Base-by-base conservation (phyloP, 176 grass and related monocot species). In the Ananas comosus region DNA sequence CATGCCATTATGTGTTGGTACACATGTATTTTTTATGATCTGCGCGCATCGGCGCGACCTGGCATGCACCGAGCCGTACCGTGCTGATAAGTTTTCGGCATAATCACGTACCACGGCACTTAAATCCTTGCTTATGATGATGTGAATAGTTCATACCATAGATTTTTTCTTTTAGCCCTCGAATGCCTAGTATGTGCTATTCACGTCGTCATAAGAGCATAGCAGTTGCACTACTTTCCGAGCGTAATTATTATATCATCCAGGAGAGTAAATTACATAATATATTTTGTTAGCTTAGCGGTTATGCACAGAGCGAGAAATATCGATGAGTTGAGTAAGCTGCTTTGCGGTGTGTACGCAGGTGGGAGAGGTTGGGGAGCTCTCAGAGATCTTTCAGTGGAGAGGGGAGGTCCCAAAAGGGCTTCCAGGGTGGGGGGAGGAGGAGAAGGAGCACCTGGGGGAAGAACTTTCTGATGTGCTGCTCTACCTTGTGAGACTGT, bases 361-460 rank as follows among this genome's bases (percentile, higher is more conserved):
- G 91, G 91, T 96, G 33, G 91, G 91, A 50, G 91, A 96, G 85
- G 78, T 96, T 5, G 91, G 91, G 50, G 91, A 96, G 69, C 83
- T 96, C 6, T 96, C 91, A 52, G 91, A 96, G 83, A 86, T 96
- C 64, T 96, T 96, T 68, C 91, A 96, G 72, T 96, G 91, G 91
- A 96, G 86, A 77, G 91, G 88, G 9, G 91, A 96, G 85, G 91
- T 96, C n/a, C 85, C 91, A 48, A 96, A 91, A 66, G 87, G 88
- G 51, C 75, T 96, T 3, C 88, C 88, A 8, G 91, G 69, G 13
- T 96, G 91, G 91, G 88, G 76, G 1, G 75, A 86, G 51, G 75
- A 23, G 2, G 91, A 91, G 76, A 91, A 88, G 83, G 85, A 80
- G 68, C 91, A 96, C 69, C 73, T 96, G 74, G 91, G 91, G 16